Conservation (phyloP, 495 filamentous ascomycete genomes). For the Cercophora samala region DNA sequence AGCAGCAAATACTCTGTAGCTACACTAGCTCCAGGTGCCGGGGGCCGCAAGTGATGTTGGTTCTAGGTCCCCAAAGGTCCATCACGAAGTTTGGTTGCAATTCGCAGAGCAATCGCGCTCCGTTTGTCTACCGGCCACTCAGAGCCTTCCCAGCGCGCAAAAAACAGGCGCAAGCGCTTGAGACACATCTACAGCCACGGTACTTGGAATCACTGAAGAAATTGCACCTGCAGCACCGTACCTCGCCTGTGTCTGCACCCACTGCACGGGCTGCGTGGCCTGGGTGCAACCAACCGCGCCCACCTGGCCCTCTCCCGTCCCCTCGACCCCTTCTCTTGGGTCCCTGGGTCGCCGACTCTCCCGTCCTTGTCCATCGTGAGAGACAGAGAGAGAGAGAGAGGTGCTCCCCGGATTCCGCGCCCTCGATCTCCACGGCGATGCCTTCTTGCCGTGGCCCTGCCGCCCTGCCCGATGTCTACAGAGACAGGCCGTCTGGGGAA, state of each 20-base stretch:
- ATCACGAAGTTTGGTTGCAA: neutral
- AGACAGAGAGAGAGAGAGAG: neutral
- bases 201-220: slow-evolving; percentile 11
- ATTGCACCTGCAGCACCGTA: slow-evolving; percentile 5
- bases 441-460: neutral
- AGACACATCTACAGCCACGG: slow-evolving; percentile 1
- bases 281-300: slow-evolving; percentile 19
- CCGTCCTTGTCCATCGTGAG: slow-evolving; percentile 1
- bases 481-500: slow-evolving; percentile 1
- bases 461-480: neutral
- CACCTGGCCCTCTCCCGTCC: slow-evolving; percentile 16
- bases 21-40: neutral
- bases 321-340: slow-evolving; percentile 15
- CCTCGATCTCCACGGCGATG: slow-evolving; percentile 12
- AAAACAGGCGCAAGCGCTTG: slow-evolving; percentile 11
- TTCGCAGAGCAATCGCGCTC: neutral
- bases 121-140: slow-evolving; percentile 1
- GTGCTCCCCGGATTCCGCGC: slow-evolving; percentile 7
- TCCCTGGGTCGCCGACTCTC: slow-evolving; percentile 17
- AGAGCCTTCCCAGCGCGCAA: neutral
- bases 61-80: neutral
- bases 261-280: neutral
- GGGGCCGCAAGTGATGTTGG: neutral
- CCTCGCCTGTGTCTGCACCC: slow-evolving; percentile 2
- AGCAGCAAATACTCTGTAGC: no score